These are phyloP conservation scores for Colletotrichum lupini DNA, from an alignment of 2,329 filamentous ascomycete genomes.

Conservation along the genomic window DNA sequence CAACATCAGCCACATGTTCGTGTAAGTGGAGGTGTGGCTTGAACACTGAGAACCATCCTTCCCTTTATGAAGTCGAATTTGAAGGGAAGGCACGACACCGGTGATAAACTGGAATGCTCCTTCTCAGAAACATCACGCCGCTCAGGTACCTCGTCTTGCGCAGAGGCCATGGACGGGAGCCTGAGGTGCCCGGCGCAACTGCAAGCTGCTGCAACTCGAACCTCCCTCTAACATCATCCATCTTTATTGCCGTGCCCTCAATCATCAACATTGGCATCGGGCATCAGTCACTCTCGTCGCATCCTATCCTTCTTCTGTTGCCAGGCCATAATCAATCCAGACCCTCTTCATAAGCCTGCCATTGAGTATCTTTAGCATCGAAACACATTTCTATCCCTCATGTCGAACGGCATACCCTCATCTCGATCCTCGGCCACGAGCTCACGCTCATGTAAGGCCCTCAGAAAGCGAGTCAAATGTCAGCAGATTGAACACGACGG, in stretches of 20 bases:
- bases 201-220: neutral
- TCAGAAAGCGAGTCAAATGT: neutral
- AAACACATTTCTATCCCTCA: neutral
- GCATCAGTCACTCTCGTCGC: neutral
- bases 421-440: neutral
- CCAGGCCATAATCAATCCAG: neutral
- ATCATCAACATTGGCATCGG: neutral
- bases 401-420: neutral
- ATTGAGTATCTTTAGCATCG: neutral
- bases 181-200: too few species aligned
- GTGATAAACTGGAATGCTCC: neutral
- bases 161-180: neutral
- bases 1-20: neutral
- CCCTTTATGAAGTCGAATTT: neutral
- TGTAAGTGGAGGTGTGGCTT: conserved; percentile 15
- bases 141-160: neutral
- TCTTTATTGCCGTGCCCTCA: neutral
- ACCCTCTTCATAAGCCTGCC: neutral
- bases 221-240: neutral
- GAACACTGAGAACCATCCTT: neutral
- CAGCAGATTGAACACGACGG: conserved; percentile 13
- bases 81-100: neutral
- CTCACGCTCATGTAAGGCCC: neutral
- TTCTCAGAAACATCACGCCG: neutral
- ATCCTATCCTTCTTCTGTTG: neutral